Evolutionary conservation across 164 flowering plant genomes (phyloP).

Genomic region (Cinnamomum chago): DNA sequence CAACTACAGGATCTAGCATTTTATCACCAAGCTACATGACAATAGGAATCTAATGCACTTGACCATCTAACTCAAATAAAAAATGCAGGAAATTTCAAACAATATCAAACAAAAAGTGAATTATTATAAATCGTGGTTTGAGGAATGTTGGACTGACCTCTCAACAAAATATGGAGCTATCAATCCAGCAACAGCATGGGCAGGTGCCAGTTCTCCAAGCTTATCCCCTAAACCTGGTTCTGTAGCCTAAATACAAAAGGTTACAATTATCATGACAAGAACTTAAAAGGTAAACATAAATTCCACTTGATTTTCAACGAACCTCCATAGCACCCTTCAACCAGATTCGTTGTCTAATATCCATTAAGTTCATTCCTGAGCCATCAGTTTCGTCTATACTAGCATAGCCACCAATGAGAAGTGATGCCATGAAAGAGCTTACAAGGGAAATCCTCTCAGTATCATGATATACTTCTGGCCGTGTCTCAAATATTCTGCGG

Average conservation of each 20-base stretch:
- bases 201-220: conserved; percentile 91
- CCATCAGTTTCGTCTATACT: conserved; percentile 91
- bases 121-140: not conserved
- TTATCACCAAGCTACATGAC: not conserved
- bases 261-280: conserved; percentile 2
- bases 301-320: not conserved
- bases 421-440: conserved; percentile 93
- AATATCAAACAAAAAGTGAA: not conserved
- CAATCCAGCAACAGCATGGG: conserved; percentile 77
- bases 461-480: conserved; percentile 55
- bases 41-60: not conserved
- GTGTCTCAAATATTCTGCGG: conserved; percentile 59
- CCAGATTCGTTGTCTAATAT: conserved; percentile 30
- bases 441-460: conserved; percentile 96
- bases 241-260: conserved; percentile 56
- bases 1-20: not conserved
- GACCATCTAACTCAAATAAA: not conserved
- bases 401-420: conserved; percentile 75
- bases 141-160: conserved; percentile 39
- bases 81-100: not conserved
- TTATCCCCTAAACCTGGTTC: conserved; percentile 83
- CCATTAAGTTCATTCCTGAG: conserved; percentile 98
- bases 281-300: not conserved
- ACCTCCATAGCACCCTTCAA: conserved; percentile 29
- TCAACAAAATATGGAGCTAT: conserved; percentile 78